Conservation (phyloP, 352 stramenopile genomes). For the Phytophthora cryptogea region DNA sequence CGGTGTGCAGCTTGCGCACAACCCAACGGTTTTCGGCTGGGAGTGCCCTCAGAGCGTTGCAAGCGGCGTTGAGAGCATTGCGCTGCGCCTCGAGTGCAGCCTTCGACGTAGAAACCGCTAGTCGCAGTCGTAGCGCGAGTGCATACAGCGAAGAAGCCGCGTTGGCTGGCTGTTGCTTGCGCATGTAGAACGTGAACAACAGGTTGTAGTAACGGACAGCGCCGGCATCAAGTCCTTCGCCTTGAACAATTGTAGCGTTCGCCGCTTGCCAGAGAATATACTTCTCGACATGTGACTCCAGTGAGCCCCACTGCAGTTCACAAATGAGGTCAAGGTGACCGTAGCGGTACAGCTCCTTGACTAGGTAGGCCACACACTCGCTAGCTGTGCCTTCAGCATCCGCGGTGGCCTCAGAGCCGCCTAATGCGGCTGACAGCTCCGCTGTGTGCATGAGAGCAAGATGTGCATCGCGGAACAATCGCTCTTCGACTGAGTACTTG, state of each 20-base stretch:
- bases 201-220: slow-evolving; percentile 70
- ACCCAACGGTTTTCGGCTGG: slow-evolving; percentile 62
- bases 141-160: slow-evolving; percentile 64
- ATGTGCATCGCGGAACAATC: slow-evolving; percentile 63
- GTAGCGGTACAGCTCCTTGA: slow-evolving; percentile 74
- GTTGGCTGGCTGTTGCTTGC: slow-evolving; percentile 66
- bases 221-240: slow-evolving; percentile 40
- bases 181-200: slow-evolving; percentile 71
- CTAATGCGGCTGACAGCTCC: slow-evolving; percentile 40
- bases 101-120: slow-evolving; percentile 44
- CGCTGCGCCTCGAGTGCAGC: slow-evolving; percentile 56
- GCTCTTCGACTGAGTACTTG: slow-evolving; percentile 76
- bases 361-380: slow-evolving; percentile 74
- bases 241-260: slow-evolving; percentile 58
- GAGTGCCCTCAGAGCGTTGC: slow-evolving; percentile 46
- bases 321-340: slow-evolving; percentile 71
- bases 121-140: slow-evolving; percentile 52
- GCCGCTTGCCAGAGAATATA: slow-evolving; percentile 77
- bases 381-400: slow-evolving; percentile 44
- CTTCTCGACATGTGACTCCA: slow-evolving; percentile 68
- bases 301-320: slow-evolving; percentile 67
- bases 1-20: slow-evolving; percentile 70
- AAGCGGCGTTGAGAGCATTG: slow-evolving; percentile 61
- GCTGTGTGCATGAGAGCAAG: slow-evolving; percentile 75
- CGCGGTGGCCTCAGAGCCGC: slow-evolving; percentile 7